Evolutionary conservation across 176 grass and related monocot species (phyloP), one percentile per base, ranked within the genome.

Genomic region (Avena insularis): DNA sequence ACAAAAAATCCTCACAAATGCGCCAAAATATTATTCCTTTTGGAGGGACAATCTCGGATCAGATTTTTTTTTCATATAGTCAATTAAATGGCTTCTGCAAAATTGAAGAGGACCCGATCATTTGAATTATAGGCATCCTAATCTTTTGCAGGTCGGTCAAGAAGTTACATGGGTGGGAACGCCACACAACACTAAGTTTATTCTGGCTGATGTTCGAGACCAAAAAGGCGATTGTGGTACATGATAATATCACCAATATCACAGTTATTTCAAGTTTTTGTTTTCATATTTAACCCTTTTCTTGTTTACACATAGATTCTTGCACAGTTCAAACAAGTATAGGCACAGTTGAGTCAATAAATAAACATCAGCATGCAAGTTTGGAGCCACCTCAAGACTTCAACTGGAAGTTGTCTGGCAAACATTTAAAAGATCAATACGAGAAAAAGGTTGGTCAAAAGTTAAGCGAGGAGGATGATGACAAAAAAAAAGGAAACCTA

Each of bases 251-350:
- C 11, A 64, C 10, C 3, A 9, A 12, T 25, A 29, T 29, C 9
- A 27, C 29, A 60, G 55, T 57, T 57, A 60, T 12, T 63, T 27
- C 21, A 64, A 25, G 11, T 64, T 5, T 64, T 27, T 64, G 6
- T 25, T 9, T 23, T 23, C 59, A 61, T 61, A 60, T 60, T n/a
- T 60, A 25, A 61, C n/a, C 9, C 19, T 61, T 9, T 61, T n/a
- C 12, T 33, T 15, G 4, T 70, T 55, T 21, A 70, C 9, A 43
- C 56, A 12, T 51, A 72, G 81, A 72, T 57, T 58, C 66, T 27
- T 83, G 81, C 36, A 45, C 66, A 23, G 7, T 83, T n/a, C 81
- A 83, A 3, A 13, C 81, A 71, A 19, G 19, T 20, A 4, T 10
- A 20, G 81, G 58, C 23, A 59, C n/a, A 64, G 1, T 64, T 6